Evolutionary conservation across 225 moss, liverwort and hornwort species (phyloP), one percentile per base, ranked within the genome.

Genomic region (Takakia lepidozioides): DNA sequence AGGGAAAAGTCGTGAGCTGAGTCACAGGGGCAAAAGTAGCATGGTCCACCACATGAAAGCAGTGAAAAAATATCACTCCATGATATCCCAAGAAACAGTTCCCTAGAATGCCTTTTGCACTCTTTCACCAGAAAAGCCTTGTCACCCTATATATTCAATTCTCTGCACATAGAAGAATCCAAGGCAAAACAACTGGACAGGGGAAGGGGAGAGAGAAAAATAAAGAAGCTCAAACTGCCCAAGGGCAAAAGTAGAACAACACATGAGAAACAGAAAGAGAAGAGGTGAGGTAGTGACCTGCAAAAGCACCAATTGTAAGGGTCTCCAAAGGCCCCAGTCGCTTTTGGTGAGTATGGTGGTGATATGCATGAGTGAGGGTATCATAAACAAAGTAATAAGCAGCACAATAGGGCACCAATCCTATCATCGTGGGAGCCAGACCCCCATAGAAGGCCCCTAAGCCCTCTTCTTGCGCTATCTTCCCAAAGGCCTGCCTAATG

Each of bases 381-480:
- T 72, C 72, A 28, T 72, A 72, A 23, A 72, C 24, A 58, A 62
- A 66, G 38, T 72, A 72, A 52, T 72, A 66, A 10, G 72, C 36
- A 22, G 72, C 72, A 5, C 66, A 66, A 43, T 72, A 66, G 14
- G 72, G 72, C 56, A 72, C 72, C 21, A 72, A 49, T 23, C 72
- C 72, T 52, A 72, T 54, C 61, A 72, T 43, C 25, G 72, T 72
- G 19, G 72, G 72, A 9, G 61, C 34, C 51, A 72, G 46, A 16
- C 72, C 72, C 48, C 66, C 66, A 53, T 72, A 72, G 55, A 72
- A 52, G 22, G 72, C 72, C 44, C 57, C 51, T 26, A 42, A 56
- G n/a, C 72, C 72, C 56, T 72, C 72, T 39, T 72, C 72, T 15
- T 62, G 72, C n/a, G 64, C 53, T 27, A 72, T 72, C 56, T 66